These are phyloP conservation scores for Sequoia sempervirens DNA, from an alignment of 75 land plant species.

Conservation along the genomic window DNA sequence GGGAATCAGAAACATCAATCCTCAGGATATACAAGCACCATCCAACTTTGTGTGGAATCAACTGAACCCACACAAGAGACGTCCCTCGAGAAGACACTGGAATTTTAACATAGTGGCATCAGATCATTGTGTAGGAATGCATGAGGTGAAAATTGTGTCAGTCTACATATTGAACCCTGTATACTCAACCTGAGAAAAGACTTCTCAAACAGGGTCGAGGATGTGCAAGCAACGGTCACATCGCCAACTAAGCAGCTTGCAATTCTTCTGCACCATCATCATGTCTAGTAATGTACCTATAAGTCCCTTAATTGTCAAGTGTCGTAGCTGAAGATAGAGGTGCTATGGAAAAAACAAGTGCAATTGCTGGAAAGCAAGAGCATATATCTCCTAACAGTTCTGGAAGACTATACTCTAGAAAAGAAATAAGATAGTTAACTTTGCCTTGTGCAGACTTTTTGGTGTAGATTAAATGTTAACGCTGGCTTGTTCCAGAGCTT, in stretches of 20 bases:
- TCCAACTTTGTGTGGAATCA: not conserved
- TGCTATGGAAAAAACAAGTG: not conserved
- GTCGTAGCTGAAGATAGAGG: not conserved
- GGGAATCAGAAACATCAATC: too few relatives aligned
- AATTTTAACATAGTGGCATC: not conserved
- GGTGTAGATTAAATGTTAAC: not conserved
- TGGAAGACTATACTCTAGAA: not conserved
- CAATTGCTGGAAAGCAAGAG: not conserved
- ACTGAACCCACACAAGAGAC: not conserved
- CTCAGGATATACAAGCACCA: not conserved
- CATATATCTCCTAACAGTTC: not conserved
- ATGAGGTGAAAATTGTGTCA: not conserved
- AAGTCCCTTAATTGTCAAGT: not conserved
- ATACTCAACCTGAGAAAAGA: not conserved
- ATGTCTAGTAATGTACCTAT: not conserved
- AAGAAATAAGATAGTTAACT: not conserved
- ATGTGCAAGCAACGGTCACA: not conserved
- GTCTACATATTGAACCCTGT: not conserved
- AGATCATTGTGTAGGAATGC: not conserved
- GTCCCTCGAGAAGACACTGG: not conserved
- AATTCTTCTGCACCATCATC: not conserved
- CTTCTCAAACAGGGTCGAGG: not conserved
- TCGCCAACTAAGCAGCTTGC: not conserved
- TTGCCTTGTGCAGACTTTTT: not conserved
- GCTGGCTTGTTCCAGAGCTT: not conserved